Percentiles rank a stretch among this genome's conserved stretches.
phyloP scores from a whole-genome alignment of 306 rosid genomes.

The Trichosanthes truncata region DNA sequence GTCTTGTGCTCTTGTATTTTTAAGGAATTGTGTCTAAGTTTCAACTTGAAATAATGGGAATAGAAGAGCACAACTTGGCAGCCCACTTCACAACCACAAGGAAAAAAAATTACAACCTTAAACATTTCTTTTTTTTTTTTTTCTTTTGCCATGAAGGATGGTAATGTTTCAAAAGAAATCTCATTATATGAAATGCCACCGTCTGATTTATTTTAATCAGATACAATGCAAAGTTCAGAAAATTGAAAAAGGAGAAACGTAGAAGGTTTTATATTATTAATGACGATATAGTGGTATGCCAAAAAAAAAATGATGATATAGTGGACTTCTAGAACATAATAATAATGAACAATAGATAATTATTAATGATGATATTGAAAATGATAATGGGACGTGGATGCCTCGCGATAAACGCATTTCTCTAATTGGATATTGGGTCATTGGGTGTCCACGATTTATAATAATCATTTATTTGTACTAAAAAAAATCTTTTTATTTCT shows the following conservation, averaged over 20 bases:
- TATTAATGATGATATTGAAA: neutral
- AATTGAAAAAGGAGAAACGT: neutral
- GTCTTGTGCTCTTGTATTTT: neutral
- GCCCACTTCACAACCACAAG: too few relatives aligned
- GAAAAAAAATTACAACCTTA: too few relatives aligned
- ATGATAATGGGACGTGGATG: neutral
- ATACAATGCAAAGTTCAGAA: neutral
- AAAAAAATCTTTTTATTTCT: too few relatives aligned
- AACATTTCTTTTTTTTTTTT: neutral
- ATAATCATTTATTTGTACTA: too few relatives aligned
- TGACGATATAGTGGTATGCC: too few relatives aligned
- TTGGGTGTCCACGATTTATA: neutral
- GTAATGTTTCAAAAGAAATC: neutral
- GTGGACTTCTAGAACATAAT: neutral
- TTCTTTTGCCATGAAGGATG: neutral
- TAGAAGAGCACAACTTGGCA: too few relatives aligned
- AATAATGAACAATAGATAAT: neutral
- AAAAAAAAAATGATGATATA: too few relatives aligned
- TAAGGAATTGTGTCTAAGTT: neutral
- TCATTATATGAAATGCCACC: neutral
- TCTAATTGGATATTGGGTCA: too few relatives aligned
- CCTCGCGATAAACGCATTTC: neutral
- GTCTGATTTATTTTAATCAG: neutral
- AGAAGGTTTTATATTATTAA: too few relatives aligned
- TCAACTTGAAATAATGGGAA: neutral